Evolutionary conservation across 306 rosid species (phyloP).

Genomic region (Phaseolus lunatus): DNA sequence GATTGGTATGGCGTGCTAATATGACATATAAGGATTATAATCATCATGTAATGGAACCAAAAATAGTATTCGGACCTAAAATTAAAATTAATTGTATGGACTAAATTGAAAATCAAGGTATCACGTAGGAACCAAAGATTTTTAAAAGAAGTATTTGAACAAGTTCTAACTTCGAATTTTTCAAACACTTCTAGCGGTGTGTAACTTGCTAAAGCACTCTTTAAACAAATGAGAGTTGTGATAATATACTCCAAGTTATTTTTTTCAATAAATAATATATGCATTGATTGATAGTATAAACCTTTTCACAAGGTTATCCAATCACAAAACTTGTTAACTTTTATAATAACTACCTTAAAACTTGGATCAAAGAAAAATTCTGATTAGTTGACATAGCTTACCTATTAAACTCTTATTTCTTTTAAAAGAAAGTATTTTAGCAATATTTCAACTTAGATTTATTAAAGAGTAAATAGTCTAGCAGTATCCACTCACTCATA

Average conservation of each 20-base stretch:
- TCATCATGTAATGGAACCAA: background rate
- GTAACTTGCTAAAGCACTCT: background rate
- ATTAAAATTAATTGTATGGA: background rate
- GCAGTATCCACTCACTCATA: too few relatives aligned
- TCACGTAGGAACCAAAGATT: background rate
- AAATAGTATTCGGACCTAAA: background rate
- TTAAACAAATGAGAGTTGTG: background rate
- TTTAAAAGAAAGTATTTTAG: background rate
- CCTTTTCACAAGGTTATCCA: background rate
- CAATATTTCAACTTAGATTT: background rate
- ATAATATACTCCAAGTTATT: background rate
- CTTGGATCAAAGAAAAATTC: background rate
- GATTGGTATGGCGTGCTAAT: background rate
- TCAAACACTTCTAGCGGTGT: background rate
- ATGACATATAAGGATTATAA: background rate
- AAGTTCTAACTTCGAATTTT: background rate
- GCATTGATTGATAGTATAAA: background rate
- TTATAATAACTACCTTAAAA: background rate
- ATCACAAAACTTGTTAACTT: background rate
- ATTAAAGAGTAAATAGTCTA: background rate
- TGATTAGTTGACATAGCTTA: background rate
- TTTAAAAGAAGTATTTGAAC: background rate
- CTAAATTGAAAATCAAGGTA: background rate
- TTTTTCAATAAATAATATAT: background rate
- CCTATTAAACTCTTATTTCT: background rate